Evolutionary conservation across 2,329 filamentous ascomycete genomes (phyloP), one percentile per base, ranked within the genome.

Genomic region (Pezicula carpinea): DNA sequence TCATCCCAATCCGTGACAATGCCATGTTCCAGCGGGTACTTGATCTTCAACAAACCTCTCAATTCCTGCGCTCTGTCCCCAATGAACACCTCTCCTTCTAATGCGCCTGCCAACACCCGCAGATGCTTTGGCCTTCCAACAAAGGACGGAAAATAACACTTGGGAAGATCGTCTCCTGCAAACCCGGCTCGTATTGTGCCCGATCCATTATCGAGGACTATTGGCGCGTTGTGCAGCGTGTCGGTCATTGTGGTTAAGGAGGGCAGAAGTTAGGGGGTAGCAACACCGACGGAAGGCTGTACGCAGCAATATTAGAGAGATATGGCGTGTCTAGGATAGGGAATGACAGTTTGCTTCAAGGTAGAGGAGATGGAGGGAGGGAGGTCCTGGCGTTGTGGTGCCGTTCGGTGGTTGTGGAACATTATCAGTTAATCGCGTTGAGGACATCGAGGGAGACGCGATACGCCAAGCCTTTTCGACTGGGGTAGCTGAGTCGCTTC

Each of bases 1-100:
- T 99, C 93, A 65, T 97, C 93, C 93, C 93, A 99, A 69, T 99
- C 90, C 58, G 93, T 99, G 53, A 99, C 93, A 61, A 99, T 95
- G 59, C 93, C 93, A 67, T 99, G 93, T 72, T 97, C 93, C 46
- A 99, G 74, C 38, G 93, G 93, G 66, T 97, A 97, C 56, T 83
- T 80, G 60, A 99, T 96, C 79, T 97, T 99, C 59, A 99, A 77
- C 52, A 99, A 74, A 3, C 93, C 93, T 62, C 92, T 83, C 62
- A 96, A 77, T 64, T 97, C 91, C 59, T 92, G 91, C 15, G 81
- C 81, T 67, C 89, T 85, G 60, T 91, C 85, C 43, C 93, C 93
- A 66, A 99, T 96, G 69, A 99, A 99, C 44, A 95, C 86, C 65
- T 99, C 93, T 43, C 93, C 93, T 71, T 99, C 93, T 48, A 97